Conservation (phyloP, 1,284 basidiomycete species). For the Amylostereum areolatum region DNA sequence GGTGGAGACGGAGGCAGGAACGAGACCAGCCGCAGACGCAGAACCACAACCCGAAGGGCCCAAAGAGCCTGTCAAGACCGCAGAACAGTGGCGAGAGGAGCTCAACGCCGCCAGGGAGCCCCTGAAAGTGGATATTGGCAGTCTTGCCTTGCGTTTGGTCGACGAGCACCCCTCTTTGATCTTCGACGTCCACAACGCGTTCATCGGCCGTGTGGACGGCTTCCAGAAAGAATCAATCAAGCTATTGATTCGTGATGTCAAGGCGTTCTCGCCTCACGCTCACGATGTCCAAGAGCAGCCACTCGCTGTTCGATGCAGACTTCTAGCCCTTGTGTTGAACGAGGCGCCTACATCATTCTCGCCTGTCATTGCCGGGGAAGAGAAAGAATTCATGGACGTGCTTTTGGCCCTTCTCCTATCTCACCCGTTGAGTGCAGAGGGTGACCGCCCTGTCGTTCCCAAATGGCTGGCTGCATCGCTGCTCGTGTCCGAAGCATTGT, state of each 20-base stretch:
- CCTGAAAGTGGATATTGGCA: slow-evolving; percentile 60
- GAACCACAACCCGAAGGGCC: too few relatives aligned
- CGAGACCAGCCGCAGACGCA: too few relatives aligned
- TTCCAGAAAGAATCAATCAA: slow-evolving; percentile 59
- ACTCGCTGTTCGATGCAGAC: slow-evolving; percentile 74
- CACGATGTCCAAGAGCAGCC: slow-evolving; percentile 67
- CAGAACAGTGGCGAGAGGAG: too few relatives aligned
- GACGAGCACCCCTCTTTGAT: slow-evolving; percentile 86
- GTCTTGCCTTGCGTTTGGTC: slow-evolving; percentile 71
- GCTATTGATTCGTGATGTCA: slow-evolving; percentile 69
- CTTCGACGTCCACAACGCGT: slow-evolving; percentile 83
- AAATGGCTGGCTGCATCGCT: slow-evolving; percentile 83
- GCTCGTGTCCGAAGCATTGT: slow-evolving; percentile 76
- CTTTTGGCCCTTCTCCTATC: slow-evolving; percentile 62
- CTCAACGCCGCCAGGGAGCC: slow-evolving; percentile 65
- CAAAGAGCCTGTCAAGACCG: too few relatives aligned
- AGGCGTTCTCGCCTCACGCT: slow-evolving; percentile 57
- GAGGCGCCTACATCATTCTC: slow-evolving; percentile 58
- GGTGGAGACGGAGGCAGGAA: too few relatives aligned
- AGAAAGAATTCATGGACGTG: slow-evolving; percentile 53
- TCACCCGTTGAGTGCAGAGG: slow-evolving; percentile 42
- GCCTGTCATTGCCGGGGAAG: slow-evolving; percentile 38
- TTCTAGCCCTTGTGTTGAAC: slow-evolving; percentile 79
- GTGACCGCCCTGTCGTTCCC: slow-evolving; percentile 49
- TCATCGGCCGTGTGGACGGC: slow-evolving; percentile 56